Evolutionary conservation across 2,329 filamentous ascomycete species (phyloP).

Genomic region (Claviceps quebecensis): DNA sequence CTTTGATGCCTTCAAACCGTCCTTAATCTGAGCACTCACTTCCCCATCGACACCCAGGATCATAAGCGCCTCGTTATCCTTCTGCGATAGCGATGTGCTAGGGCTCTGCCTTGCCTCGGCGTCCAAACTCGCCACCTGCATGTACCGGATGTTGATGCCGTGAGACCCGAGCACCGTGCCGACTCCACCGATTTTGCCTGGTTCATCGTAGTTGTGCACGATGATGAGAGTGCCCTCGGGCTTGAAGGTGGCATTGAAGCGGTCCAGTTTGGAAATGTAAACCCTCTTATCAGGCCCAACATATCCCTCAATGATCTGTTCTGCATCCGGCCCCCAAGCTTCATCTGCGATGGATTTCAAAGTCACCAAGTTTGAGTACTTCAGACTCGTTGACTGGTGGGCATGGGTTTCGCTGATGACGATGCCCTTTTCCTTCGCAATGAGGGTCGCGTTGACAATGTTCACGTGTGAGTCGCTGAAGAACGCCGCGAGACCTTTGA

Average conservation of each 20-base stretch:
- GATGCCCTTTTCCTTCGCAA: constrained; percentile 65
- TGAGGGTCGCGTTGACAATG: constrained; percentile 66
- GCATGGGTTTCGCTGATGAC: constrained; percentile 60
- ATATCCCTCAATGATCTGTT: constrained; percentile 49
- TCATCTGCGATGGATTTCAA: constrained; percentile 38
- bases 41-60: constrained; percentile 59
- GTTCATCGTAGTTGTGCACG: constrained; percentile 67
- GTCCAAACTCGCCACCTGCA: constrained; percentile 52
- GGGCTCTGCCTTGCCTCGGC: constrained; percentile 10
- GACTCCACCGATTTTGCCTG: constrained; percentile 71
- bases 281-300: constrained; percentile 43
- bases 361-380: constrained; percentile 59
- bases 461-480: constrained; percentile 61
- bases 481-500: constrained; percentile 59
- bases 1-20: constrained; percentile 32
- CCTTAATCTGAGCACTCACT: constrained; percentile 42
- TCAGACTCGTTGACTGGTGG: constrained; percentile 44
- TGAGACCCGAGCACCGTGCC: constrained; percentile 55
- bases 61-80: constrained; percentile 61
- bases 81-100: constrained; percentile 9
- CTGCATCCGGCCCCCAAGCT: constrained; percentile 10
- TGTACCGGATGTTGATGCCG: constrained; percentile 66
- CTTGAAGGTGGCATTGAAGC: constrained; percentile 60
- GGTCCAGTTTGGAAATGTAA: constrained; percentile 59
- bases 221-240: constrained; percentile 65